These are phyloP conservation scores for Naganishia sp. DNA, from an alignment of 1,284 basidiomycete species.

Conservation along the genomic window DNA sequence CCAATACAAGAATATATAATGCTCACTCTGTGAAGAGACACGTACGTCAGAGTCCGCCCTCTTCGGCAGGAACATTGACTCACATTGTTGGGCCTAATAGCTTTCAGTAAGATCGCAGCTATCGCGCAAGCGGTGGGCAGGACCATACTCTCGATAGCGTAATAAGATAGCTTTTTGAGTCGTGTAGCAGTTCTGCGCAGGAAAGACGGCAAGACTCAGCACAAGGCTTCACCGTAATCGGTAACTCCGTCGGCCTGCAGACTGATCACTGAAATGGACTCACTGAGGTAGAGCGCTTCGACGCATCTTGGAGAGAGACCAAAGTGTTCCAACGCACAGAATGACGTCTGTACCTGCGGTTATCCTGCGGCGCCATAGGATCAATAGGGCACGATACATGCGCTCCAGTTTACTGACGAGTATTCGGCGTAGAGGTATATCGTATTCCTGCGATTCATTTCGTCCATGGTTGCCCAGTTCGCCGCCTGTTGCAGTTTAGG, in stretches of 20 bases:
- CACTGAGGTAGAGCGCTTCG: slow-evolving; percentile 17
- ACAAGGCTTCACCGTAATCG: neutral
- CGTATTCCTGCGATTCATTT: neutral
- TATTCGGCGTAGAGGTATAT: slow-evolving; percentile 20
- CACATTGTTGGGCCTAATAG: slow-evolving; percentile 1
- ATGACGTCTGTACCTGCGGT: slow-evolving; percentile 18
- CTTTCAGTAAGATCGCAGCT: slow-evolving; percentile 2
- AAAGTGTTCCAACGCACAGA: slow-evolving; percentile 11
- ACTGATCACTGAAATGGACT: neutral
- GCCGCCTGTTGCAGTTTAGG: neutral
- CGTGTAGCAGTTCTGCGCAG: neutral
- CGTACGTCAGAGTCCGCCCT: no score
- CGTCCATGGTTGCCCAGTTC: slow-evolving; percentile 8
- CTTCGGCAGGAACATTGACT: neutral
- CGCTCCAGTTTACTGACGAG: neutral
- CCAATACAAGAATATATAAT: slow-evolving; percentile 15
- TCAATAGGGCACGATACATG: neutral
- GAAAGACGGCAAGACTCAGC: neutral
- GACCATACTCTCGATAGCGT: slow-evolving; percentile 21
- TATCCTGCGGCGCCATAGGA: neutral
- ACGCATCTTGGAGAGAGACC: slow-evolving; percentile 9
- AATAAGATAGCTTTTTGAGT: slow-evolving; percentile 10
- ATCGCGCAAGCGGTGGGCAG: slow-evolving; percentile 8
- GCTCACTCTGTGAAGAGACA: neutral
- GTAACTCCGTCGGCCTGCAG: neutral